phyloP scores from a whole-genome alignment of 2,329 filamentous ascomycete species.

The Fusarium torulosum region DNA sequence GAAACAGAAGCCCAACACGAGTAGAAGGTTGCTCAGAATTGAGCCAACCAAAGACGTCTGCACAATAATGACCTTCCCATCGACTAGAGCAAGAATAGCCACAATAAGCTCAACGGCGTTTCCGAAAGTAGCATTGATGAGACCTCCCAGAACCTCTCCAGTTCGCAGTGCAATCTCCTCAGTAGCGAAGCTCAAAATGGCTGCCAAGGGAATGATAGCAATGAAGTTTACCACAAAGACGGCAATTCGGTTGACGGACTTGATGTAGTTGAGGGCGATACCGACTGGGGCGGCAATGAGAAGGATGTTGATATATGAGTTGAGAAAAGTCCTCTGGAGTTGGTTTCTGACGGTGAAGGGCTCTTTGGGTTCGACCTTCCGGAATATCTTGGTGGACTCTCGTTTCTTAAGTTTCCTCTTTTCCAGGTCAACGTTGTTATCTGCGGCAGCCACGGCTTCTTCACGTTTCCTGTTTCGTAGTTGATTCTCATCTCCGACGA shows the following conservation, averaged over 20 bases:
- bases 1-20: constrained; percentile 93
- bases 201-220: constrained; percentile 90
- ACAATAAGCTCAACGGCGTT: constrained; percentile 93
- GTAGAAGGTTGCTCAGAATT: constrained; percentile 89
- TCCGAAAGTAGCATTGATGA: constrained; percentile 93
- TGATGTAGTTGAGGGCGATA: constrained; percentile 77
- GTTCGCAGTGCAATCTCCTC: constrained; percentile 87
- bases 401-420: constrained; percentile 54
- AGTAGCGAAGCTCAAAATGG: constrained; percentile 87
- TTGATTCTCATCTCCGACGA: constrained; percentile 37
- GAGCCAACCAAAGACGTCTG: constrained; percentile 93
- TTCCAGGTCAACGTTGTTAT: constrained; percentile 41
- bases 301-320: constrained; percentile 88
- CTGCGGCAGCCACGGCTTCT: constrained; percentile 25
- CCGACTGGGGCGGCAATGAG: constrained; percentile 83
- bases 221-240: constrained; percentile 94
- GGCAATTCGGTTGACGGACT: constrained; percentile 66
- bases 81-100: constrained; percentile 82
- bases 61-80: constrained; percentile 84
- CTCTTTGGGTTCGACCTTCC: constrained; percentile 62
- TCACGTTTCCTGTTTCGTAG: constrained; percentile 52
- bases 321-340: constrained; percentile 79
- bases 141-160: constrained; percentile 87
- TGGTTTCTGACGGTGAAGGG: constrained; percentile 74
- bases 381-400: constrained; percentile 59